Conservation (phyloP, 1,284 basidiomycete species). For the Pseudomicrostroma phylloplanum region DNA sequence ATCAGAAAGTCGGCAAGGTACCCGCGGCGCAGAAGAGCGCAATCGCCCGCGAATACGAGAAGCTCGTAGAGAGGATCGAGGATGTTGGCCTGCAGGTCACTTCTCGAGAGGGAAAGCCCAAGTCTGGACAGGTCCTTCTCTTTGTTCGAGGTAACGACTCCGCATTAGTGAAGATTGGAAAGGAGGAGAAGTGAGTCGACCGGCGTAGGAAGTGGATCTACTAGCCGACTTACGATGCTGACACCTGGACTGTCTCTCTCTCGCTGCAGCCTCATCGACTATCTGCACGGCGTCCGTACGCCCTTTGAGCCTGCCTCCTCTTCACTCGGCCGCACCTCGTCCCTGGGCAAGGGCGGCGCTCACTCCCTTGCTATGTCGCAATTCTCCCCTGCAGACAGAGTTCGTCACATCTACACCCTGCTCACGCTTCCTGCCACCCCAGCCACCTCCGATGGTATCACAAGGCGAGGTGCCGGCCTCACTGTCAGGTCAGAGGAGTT, state of each 20-base stretch:
- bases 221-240: too few relatives aligned
- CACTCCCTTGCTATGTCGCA: conserved; percentile 14
- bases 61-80: conserved; percentile 23
- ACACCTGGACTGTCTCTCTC: not conserved
- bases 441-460: not conserved
- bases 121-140: conserved; percentile 28
- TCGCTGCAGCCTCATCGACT: conserved; percentile 26
- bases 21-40: conserved; percentile 18
- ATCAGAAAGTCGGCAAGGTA: conserved; percentile 23
- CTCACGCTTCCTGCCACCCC: conserved; percentile 13
- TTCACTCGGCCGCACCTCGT: conserved; percentile 14
- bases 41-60: conserved; percentile 27
- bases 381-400: conserved; percentile 12
- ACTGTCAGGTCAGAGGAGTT: conserved; percentile 24
- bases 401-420: conserved; percentile 15
- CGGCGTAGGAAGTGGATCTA: too few relatives aligned
- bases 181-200: conserved; percentile 13
- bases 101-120: conserved; percentile 24
- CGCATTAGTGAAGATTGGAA: conserved; percentile 9
- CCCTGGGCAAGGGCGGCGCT: conserved; percentile 13
- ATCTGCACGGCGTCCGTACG: conserved; percentile 36
- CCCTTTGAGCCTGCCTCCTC: conserved; percentile 12
- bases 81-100: conserved; percentile 35
- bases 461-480: conserved; percentile 30
- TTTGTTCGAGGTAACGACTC: conserved; percentile 32